phyloP scores from a whole-genome alignment of 2,329 filamentous ascomycete species.

The Aspergillus sp. region DNA sequence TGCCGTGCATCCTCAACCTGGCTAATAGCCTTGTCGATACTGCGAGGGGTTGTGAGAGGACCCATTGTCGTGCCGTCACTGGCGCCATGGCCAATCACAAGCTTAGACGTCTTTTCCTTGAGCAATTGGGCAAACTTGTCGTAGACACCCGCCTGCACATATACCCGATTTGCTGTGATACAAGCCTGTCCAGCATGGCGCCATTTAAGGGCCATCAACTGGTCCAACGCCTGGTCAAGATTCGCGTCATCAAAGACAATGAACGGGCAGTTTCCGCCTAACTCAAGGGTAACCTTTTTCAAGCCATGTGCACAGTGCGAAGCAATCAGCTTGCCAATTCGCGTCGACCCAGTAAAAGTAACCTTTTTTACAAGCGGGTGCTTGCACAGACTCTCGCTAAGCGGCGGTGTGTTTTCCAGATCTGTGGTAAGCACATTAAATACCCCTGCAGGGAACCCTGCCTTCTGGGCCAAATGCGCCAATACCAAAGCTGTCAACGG shows the following conservation, averaged over 20 bases:
- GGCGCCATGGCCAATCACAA: constrained; percentile 63
- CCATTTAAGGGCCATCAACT: constrained; percentile 45
- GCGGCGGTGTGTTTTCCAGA: constrained; percentile 38
- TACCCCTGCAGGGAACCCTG: constrained; percentile 60
- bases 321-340: constrained; percentile 63
- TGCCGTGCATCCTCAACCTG: constrained; percentile 66
- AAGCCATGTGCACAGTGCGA: constrained; percentile 59
- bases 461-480: constrained; percentile 53
- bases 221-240: constrained; percentile 48
- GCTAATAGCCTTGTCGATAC: constrained; percentile 54
- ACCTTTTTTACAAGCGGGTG: constrained; percentile 62
- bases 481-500: constrained; percentile 58
- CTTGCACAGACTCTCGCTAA: constrained; percentile 51
- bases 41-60: constrained; percentile 58
- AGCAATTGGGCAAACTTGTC: constrained; percentile 58
- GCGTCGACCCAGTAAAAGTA: constrained; percentile 61
- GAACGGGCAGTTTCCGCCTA: constrained; percentile 66
- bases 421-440: constrained; percentile 61
- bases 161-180: constrained; percentile 47
- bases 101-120: constrained; percentile 50
- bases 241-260: constrained; percentile 65
- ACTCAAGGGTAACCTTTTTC: constrained; percentile 65
- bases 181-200: constrained; percentile 47
- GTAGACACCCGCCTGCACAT: constrained; percentile 45
- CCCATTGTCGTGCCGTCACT: constrained; percentile 58